These are phyloP conservation scores for Cladosporium sp. DNA, from an alignment of 2,329 filamentous ascomycete species.

Conservation along the genomic window DNA sequence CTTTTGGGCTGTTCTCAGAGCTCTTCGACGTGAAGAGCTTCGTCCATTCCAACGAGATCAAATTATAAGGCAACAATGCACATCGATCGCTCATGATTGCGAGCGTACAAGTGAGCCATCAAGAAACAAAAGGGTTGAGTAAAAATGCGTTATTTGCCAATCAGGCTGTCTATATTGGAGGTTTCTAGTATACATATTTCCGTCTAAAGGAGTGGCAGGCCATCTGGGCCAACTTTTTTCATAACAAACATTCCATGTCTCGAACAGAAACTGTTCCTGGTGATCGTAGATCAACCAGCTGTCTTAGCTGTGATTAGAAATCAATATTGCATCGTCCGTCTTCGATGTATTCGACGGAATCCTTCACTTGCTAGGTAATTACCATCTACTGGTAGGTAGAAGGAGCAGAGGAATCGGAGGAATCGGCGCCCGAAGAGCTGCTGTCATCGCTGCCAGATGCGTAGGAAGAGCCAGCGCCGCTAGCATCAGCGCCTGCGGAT, in stretches of 20 bases:
- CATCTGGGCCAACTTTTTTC: constrained; percentile 9
- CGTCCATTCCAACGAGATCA: too few species aligned
- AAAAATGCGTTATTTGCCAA: background rate
- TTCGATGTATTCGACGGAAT: background rate
- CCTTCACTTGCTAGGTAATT: background rate
- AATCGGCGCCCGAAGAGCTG: background rate
- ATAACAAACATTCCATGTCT: constrained; percentile 7
- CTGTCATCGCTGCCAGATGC: background rate
- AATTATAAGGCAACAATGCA: background rate
- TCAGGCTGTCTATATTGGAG: background rate
- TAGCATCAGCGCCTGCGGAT: background rate
- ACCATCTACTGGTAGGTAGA: constrained; percentile 2
- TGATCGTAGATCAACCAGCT: background rate
- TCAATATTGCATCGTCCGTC: background rate
- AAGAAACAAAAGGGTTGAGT: background rate
- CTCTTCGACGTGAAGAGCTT: background rate
- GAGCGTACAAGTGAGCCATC: background rate
- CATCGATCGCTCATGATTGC: background rate
- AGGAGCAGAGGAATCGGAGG: background rate
- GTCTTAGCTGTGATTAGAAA: background rate
- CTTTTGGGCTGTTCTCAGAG: background rate
- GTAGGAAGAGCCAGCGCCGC: background rate
- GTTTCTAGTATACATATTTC: constrained; percentile 8
- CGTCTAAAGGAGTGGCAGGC: constrained; percentile 12
- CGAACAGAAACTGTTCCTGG: background rate